These are phyloP conservation scores for Tulasnella calospora DNA, from an alignment of 768 basidiomycete genomes.

Conservation along the genomic window DNA sequence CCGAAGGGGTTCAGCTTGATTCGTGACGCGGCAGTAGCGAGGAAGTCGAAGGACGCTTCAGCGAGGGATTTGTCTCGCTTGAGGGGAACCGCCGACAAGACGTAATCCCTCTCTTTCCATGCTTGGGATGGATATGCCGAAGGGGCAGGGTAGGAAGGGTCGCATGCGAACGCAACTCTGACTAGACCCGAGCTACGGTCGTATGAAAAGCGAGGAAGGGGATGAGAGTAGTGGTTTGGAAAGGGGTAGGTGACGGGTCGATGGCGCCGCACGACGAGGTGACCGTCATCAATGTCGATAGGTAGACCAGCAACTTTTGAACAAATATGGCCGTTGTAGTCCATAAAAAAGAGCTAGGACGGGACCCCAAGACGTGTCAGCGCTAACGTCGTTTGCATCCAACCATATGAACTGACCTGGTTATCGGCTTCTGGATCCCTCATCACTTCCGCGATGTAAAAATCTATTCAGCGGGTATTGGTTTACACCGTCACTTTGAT, in stretches of 20 bases:
- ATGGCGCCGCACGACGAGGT: conserved; percentile 67
- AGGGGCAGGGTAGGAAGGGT: conserved; percentile 57
- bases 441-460: conserved; percentile 45
- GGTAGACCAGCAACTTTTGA: conserved; percentile 77
- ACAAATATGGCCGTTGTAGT: conserved; percentile 68
- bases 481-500: not conserved
- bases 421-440: conserved; percentile 66
- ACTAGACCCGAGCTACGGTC: conserved; percentile 53
- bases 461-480: not conserved
- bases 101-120: conserved; percentile 58
- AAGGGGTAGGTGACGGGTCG: conserved; percentile 71
- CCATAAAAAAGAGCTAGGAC: conserved; percentile 74
- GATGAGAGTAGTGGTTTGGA: conserved; percentile 70
- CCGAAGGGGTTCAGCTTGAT: conserved; percentile 51
- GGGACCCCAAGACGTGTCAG: not conserved
- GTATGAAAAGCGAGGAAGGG: conserved; percentile 58
- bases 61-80: conserved; percentile 64
- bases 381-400: not conserved
- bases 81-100: conserved; percentile 61
- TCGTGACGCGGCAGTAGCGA: conserved; percentile 46
- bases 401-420: conserved; percentile 45
- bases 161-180: conserved; percentile 52
- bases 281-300: conserved; percentile 69
- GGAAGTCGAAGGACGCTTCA: conserved; percentile 57
- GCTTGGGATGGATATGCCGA: conserved; percentile 37